Evolutionary conservation across 495 filamentous ascomycete species (phyloP).

Genomic region (Amorphotheca resinae): DNA sequence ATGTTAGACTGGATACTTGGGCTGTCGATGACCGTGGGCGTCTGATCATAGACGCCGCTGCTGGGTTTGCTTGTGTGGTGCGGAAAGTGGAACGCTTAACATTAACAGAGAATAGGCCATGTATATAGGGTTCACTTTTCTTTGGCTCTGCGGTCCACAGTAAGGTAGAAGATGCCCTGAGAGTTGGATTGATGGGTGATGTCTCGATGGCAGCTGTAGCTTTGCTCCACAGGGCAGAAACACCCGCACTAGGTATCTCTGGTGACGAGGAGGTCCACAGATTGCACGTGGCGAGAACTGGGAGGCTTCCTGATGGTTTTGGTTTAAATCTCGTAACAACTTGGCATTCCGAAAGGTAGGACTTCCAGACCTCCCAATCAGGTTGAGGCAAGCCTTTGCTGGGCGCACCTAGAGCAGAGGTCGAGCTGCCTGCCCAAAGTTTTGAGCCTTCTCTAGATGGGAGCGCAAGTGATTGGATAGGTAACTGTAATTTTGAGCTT

Average conservation of each 20-base stretch:
- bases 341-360: slow-evolving; percentile 3
- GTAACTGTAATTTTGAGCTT: neutral
- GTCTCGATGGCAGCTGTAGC: neutral
- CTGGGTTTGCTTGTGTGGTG: slow-evolving; percentile 9
- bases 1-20: slow-evolving; percentile 1
- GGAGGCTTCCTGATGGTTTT: neutral
- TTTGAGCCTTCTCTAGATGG: neutral
- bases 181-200: neutral
- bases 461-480: slow-evolving; percentile 13
- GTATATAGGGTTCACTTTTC: neutral
- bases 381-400: slow-evolving; percentile 9
- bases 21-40: slow-evolving; percentile 3
- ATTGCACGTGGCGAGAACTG: slow-evolving; percentile 3
- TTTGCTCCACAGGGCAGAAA: neutral
- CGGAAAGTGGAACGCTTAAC: slow-evolving; percentile 1
- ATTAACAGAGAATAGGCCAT: slow-evolving; percentile 8
- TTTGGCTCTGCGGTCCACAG: slow-evolving; percentile 4
- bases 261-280: slow-evolving; percentile 5
- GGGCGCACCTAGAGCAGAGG: neutral
- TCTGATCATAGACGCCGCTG: slow-evolving; percentile 5
- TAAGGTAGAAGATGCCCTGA: neutral
- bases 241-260: neutral
- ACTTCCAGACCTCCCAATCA: slow-evolving; percentile 4
- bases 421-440: slow-evolving; percentile 3
- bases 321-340: slow-evolving; percentile 4